Base-by-base conservation (phyloP, 176 grass and related monocot genomes). In the Areca catechu region DNA sequence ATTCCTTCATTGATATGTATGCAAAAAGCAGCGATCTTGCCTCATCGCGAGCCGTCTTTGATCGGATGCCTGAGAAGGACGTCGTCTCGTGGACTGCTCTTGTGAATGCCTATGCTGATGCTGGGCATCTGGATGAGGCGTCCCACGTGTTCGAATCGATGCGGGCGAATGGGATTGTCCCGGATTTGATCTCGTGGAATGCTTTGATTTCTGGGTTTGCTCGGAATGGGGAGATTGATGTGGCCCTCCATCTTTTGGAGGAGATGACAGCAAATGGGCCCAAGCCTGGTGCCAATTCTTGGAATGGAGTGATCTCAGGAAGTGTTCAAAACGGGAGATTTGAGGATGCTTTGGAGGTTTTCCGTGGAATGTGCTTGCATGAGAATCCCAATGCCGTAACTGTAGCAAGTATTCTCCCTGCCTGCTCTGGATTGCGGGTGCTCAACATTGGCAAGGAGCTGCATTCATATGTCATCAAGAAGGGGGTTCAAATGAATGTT, bases 171-270 rank as follows among this genome's bases (percentile, higher is more conserved):
- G 85, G 80, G 17, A 64, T 89, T 20, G 65, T 30, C n/a, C 72
- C 85, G 22, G 85, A 83, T 56, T 52, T 83, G 65, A 77, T 83
- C 49, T 89, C 80, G 0, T 89, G 85, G 85, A 89, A 89, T 68
- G 71, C 80, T 7, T 70, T 89, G 28, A 57, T 89, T 17, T 88
- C 85, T 0, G 85, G 85, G 20, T 88, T 88, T 25, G 85, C 80
- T 55, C 79, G 80, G 47, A 89, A 58, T 9, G 72, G 80, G 0
- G 76, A 83, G 21, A 24, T 83, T 17, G 69, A 5, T 19, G 59
- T 68, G 9, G 85, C 85, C 14, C 60, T 80, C 15, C 65, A 27
- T 56, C 56, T 89, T 20, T 80, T 89, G 18, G 85, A 89, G 37
- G 69, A 83, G 58, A 83, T 89, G 85, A 49, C 22, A 37, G 56